phyloP scores from a whole-genome alignment of 768 basidiomycete genomes.

The Lactarius evosmus region DNA sequence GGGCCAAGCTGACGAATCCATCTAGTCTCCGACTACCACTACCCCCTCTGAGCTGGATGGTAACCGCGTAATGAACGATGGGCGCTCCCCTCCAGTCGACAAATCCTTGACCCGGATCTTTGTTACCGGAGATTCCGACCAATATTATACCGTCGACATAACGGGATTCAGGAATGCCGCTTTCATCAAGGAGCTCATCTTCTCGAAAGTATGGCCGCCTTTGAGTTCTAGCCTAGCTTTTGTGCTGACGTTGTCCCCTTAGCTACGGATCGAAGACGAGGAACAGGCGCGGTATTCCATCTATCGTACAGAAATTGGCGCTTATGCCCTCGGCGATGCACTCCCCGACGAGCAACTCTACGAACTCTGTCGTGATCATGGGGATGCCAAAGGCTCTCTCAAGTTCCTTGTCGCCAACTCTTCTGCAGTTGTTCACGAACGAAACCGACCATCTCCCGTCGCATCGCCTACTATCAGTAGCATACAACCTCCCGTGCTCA shows the following conservation, averaged over 20 bases:
- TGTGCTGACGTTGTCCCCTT: conserved; percentile 17
- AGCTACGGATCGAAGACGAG: conserved; percentile 83
- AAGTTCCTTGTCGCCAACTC: conserved; percentile 79
- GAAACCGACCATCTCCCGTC: conserved; percentile 35
- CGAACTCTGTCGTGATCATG: conserved; percentile 64
- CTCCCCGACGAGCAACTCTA: conserved; percentile 68
- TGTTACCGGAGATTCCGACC: conserved; percentile 76
- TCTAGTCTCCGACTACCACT: conserved; percentile 31
- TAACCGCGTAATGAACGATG: conserved; percentile 18
- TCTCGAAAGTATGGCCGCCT: conserved; percentile 57
- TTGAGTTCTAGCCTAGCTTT: conserved; percentile 11
- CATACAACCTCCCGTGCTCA: conserved; percentile 54
- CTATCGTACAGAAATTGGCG: conserved; percentile 85
- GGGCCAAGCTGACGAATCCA: conserved; percentile 27
- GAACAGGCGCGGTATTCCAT: conserved; percentile 75
- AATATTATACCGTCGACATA: conserved; percentile 69
- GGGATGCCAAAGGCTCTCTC: conserved; percentile 75
- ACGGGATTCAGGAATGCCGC: conserved; percentile 60
- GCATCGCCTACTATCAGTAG: conserved; percentile 43
- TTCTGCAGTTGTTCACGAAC: conserved; percentile 58
- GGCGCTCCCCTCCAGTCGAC: conserved; percentile 30
- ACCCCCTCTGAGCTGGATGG: conserved; percentile 27
- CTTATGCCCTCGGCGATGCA: conserved; percentile 69
- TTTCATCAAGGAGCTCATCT: conserved; percentile 76
- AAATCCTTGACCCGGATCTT: conserved; percentile 46